Percentiles rank a stretch among this genome's conserved stretches.
Evolutionary conservation across 176 grass and related monocot species (phyloP).

Genomic region (Triticum aestivum): IWGSC_CS_RefSeq_v2.1 NC_057809.1:183027041-183027540

Average conservation of each 20-base stretch:
- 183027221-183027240: neutral
- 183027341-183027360: neutral
- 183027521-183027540: too few species aligned
- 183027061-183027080: constrained; percentile 13
- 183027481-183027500: too few species aligned
- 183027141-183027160: neutral
- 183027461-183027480: too few species aligned
- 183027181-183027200: neutral
- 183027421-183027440: too few species aligned
- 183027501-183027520: too few species aligned
- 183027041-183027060: neutral
- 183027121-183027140: neutral
- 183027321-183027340: neutral
- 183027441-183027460: too few species aligned
- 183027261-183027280: neutral
- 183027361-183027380: neutral
- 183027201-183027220: constrained; percentile 5
- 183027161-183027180: neutral
- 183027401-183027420: too few species aligned
- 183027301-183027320: neutral
- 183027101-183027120: constrained; percentile 34
- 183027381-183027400: too few species aligned
- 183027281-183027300: neutral
- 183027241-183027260: neutral
- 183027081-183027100: constrained; percentile 43